Evolutionary conservation across 2,329 filamentous ascomycete species (phyloP), one percentile per base, ranked within the genome.

Genomic region (Cladophialophora psammophila): DNA sequence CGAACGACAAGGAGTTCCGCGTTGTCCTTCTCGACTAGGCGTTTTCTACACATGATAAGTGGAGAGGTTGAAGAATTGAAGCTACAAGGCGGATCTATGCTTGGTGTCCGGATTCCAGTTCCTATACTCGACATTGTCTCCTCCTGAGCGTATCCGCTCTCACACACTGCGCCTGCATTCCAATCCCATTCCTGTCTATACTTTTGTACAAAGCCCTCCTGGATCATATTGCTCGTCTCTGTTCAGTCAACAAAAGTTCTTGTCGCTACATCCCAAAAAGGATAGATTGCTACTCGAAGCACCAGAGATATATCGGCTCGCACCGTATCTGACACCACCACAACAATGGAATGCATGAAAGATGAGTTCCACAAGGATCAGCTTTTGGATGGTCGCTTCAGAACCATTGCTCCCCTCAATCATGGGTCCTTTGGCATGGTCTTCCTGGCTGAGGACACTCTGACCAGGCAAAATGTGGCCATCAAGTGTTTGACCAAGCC

Each of bases 341-440:
- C 52, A 38, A 64, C 50, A 53, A 91, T 96, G 93, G 92, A 93
- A 83, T 96, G 93, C 85, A 88, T 96, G 85, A 89, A 90, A 82
- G 88, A 93, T 81, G 86, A 89, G 77, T 95, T 97, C 82, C 84
- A 88, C 76, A 85, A 88, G 80, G 92, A 91, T 80, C 87, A 91
- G 80, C 82, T 96, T 77, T 89, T 97, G 77, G 89, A 92, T 78
- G 93, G 92, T 79, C 94, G 95, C 73, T 99, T 95, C 80, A 86
- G 91, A 81, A 96, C 94, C 64, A 86, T 97, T 76, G 92, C 94
- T 73, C 94, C 95, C 65, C 91, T 99, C 82, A 99, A 99, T 78
- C 93, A 97, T 86, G 95, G 95, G 74, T 98, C 95, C 64, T 99
- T 98, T 77, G 95, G 95, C 77, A 96, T 98, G 92, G 95, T 99